These are phyloP conservation scores for Zangia roseola DNA, from an alignment of 768 basidiomycete genomes.

Conservation along the genomic window DNA sequence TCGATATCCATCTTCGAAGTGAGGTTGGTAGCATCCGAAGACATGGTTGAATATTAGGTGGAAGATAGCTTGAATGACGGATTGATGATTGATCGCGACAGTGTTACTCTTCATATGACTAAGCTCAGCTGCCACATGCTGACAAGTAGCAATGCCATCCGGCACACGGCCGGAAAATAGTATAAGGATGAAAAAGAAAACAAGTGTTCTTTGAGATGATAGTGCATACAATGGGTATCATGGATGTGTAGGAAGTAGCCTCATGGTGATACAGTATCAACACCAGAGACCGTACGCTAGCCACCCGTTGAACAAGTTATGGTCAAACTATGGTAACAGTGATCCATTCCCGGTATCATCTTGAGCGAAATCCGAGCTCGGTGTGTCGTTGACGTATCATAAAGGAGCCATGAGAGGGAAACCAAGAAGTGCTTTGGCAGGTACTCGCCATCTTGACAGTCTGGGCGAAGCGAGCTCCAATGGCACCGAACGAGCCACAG, in stretches of 20 bases:
- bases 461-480: constrained; percentile 22
- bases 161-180: not conserved
- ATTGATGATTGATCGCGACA: too few relatives aligned
- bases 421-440: constrained; percentile 20
- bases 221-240: not conserved
- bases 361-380: not conserved
- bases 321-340: too few relatives aligned
- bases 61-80: not conserved
- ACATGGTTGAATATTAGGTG: constrained; percentile 28
- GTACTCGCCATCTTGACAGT: constrained; percentile 17
- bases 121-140: too few relatives aligned
- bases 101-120: too few relatives aligned
- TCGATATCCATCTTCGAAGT: constrained; percentile 77
- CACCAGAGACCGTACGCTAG: too few relatives aligned
- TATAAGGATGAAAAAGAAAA: too few relatives aligned
- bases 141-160: too few relatives aligned
- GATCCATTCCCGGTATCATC: too few relatives aligned
- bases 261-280: too few relatives aligned
- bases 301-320: too few relatives aligned
- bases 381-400: not conserved
- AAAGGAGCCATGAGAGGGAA: constrained; percentile 19
- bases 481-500: constrained; percentile 24
- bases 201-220: too few relatives aligned
- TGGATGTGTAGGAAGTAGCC: not conserved
- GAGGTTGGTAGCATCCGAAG: constrained; percentile 32